Conservation (phyloP, 495 filamentous ascomycete species). For the Thozetella sp. region DNA sequence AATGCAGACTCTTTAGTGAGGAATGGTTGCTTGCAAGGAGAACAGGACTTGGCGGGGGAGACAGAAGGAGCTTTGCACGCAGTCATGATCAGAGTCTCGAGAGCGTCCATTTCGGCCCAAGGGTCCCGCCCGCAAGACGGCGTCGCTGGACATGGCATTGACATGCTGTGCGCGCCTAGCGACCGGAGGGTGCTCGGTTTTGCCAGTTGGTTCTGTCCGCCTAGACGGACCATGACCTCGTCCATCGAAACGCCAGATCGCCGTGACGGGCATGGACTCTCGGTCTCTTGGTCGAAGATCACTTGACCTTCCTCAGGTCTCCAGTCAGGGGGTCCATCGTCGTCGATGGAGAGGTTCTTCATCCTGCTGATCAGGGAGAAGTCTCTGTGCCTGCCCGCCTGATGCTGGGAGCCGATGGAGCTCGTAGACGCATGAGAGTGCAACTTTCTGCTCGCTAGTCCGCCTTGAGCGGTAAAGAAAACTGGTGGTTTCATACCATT, state of each 20-base stretch:
- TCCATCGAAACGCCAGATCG: conserved; percentile 15
- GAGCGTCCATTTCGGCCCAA: conserved; percentile 9
- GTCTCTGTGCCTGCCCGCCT: conserved; percentile 23
- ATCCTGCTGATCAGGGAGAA: conserved; percentile 21
- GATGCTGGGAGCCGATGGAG: conserved; percentile 13
- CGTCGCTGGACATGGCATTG: conserved; percentile 14
- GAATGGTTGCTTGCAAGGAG: conserved; percentile 42
- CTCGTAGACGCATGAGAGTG: conserved; percentile 25
- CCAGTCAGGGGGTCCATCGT: conserved; percentile 7
- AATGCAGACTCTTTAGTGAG: conserved; percentile 74
- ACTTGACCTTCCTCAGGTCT: conserved; percentile 33
- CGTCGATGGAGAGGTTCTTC: conserved; percentile 27
- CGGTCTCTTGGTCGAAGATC: conserved; percentile 23
- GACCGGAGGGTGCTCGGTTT: conserved; percentile 9
- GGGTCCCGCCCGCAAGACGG: conserved; percentile 9
- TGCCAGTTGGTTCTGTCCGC: conserved; percentile 10
- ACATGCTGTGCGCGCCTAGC: conserved; percentile 5
- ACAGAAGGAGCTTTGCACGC: conserved; percentile 5
- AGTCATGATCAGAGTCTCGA: conserved; percentile 19
- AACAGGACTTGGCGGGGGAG: conserved; percentile 27
- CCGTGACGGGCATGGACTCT: conserved; percentile 6
- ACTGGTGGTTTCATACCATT: conserved; percentile 64
- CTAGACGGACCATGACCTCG: conserved; percentile 3
- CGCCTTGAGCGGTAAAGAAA: conserved; percentile 18
- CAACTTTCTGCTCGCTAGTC: conserved; percentile 19